Conservation (phyloP, 495 filamentous ascomycete species). For the Xeromyces bisporus region DNA sequence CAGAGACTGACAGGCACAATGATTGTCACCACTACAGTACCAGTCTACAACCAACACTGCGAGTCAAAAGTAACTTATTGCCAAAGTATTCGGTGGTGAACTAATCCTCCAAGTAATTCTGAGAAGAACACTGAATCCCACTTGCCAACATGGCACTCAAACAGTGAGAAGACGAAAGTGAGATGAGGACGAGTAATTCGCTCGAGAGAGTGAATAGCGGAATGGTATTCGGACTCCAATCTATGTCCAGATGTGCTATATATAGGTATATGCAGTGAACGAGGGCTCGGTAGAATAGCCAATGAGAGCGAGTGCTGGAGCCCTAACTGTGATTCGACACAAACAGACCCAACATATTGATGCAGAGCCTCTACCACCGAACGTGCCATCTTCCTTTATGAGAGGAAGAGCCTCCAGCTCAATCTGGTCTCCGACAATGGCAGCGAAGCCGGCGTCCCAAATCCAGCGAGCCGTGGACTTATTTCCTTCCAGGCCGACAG, state of each 20-base stretch:
- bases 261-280: constrained; percentile 35
- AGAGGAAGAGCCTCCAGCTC: constrained; percentile 26
- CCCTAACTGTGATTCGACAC: constrained; percentile 38
- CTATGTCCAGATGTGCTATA: constrained; percentile 23
- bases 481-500: constrained; percentile 27
- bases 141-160: no score
- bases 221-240: constrained; percentile 30
- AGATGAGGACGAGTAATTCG: no score
- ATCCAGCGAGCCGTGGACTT: constrained; percentile 27
- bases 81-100: constrained; percentile 29
- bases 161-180: no score
- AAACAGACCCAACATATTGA: no score
- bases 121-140: constrained; percentile 33
- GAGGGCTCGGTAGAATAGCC: no score
- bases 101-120: constrained; percentile 36
- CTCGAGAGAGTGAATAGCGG: constrained; percentile 41
- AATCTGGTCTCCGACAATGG: constrained; percentile 33
- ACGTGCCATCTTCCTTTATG: neutral
- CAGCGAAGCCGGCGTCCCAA: constrained; percentile 32
- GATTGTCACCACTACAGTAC: no score
- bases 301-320: no score
- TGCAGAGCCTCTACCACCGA: constrained; percentile 19
- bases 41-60: no score
- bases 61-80: no score
- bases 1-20: no score